phyloP scores from a whole-genome alignment of 495 filamentous ascomycete genomes.

The Rusavskia elegans region DNA sequence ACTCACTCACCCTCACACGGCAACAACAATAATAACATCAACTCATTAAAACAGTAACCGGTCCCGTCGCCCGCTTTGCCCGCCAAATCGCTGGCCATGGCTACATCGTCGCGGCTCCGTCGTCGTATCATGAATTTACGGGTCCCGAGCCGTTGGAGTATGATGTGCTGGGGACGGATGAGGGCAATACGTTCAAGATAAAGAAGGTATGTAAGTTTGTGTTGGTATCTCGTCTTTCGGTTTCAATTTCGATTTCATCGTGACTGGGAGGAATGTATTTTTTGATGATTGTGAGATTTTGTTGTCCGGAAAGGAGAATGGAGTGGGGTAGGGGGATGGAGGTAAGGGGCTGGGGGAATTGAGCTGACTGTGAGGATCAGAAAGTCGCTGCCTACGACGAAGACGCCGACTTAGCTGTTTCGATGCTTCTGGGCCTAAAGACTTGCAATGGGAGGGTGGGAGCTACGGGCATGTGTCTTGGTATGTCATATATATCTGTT shows the following conservation, averaged over 20 bases:
- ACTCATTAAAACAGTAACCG: conserved; percentile 67
- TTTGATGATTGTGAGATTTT: too few relatives aligned
- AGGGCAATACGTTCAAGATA: conserved; percentile 76
- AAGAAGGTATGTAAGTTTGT: conserved; percentile 38
- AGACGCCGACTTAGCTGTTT: conserved; percentile 60
- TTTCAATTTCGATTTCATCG: background rate
- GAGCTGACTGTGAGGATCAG: conserved; percentile 18
- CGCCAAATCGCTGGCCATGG: conserved; percentile 87
- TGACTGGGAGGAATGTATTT: background rate
- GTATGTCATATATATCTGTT: background rate
- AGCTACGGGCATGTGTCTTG: conserved; percentile 82
- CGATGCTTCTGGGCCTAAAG: conserved; percentile 52
- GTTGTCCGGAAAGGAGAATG: too few relatives aligned
- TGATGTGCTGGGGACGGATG: conserved; percentile 74
- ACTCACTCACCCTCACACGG: too few relatives aligned
- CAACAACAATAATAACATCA: too few relatives aligned
- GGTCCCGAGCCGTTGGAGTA: conserved; percentile 74
- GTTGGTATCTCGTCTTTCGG: background rate
- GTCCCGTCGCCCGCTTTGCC: conserved; percentile 79
- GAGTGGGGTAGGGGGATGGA: background rate
- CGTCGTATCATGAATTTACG: conserved; percentile 85
- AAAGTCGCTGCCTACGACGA: conserved; percentile 80
- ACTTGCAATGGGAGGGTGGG: conserved; percentile 81
- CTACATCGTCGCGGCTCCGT: conserved; percentile 84
- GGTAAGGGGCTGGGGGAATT: too few relatives aligned